Evolutionary conservation across 352 stramenopile genomes (phyloP).

Genomic region (Phytophthora meadii): DNA sequence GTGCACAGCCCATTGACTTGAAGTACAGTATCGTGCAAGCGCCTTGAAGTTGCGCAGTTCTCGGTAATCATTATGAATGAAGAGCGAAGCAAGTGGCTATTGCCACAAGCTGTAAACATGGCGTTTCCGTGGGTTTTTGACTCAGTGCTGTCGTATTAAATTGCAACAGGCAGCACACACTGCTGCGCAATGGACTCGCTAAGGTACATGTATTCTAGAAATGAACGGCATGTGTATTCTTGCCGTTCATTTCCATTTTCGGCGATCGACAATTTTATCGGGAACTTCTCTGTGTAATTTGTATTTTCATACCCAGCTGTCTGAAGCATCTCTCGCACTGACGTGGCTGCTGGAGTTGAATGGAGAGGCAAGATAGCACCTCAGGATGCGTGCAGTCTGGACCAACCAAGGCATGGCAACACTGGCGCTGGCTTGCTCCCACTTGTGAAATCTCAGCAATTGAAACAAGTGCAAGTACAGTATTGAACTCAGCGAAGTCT

Average conservation of each 20-base stretch:
- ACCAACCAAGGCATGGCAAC: slow-evolving; percentile 18
- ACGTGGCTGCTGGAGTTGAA: slow-evolving; percentile 22
- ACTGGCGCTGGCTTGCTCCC: slow-evolving; percentile 9
- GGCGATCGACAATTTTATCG: neutral
- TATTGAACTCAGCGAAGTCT: neutral
- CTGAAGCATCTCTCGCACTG: slow-evolving; percentile 18
- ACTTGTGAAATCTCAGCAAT: slow-evolving; percentile 30
- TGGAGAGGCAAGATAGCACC: slow-evolving; percentile 21
- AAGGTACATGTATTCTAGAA: no score
- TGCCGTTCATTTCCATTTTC: no score
- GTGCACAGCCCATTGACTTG: no score
- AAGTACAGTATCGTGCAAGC: slow-evolving; percentile 4
- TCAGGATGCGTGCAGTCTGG: slow-evolving; percentile 17
- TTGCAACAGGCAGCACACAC: no score
- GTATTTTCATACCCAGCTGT: slow-evolving; percentile 3
- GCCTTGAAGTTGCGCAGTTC: slow-evolving; percentile 23
- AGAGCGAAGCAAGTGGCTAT: slow-evolving; percentile 20
- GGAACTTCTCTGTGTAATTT: neutral
- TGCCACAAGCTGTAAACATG: slow-evolving; percentile 20
- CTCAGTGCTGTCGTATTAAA: no score
- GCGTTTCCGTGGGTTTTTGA: no score
- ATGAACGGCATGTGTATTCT: no score
- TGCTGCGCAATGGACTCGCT: no score
- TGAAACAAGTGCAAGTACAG: slow-evolving; percentile 23
- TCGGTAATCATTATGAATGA: slow-evolving; percentile 39